Conservation (phyloP, 2,329 filamentous ascomycete genomes). For the Fusarium metavorans region DNA sequence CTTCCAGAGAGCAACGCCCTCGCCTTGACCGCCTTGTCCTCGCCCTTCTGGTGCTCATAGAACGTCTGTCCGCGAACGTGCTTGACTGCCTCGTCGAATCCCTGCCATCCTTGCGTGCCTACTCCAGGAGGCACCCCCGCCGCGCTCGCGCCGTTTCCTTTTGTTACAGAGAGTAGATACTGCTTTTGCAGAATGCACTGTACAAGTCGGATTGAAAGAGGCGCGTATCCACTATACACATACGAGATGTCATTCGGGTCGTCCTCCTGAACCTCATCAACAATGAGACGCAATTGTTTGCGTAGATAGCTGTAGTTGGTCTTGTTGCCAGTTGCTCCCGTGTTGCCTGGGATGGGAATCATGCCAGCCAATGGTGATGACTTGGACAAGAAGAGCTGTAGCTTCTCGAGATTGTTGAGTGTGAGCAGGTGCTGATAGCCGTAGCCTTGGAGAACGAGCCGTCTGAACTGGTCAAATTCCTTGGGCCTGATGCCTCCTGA, state of each 20-base stretch:
- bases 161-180: slow-evolving; percentile 78
- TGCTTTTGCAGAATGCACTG: slow-evolving; percentile 95
- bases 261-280: slow-evolving; percentile 96
- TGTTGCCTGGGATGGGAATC: slow-evolving; percentile 76
- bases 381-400: slow-evolving; percentile 84
- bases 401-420: slow-evolving; percentile 86
- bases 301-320: slow-evolving; percentile 93
- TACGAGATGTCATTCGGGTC: slow-evolving; percentile 97
- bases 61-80: slow-evolving; percentile 90
- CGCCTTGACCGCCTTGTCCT: slow-evolving; percentile 92
- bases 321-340: slow-evolving; percentile 71
- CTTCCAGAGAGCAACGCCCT: slow-evolving; percentile 85
- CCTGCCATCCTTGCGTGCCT: slow-evolving; percentile 85
- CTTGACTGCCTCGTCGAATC: slow-evolving; percentile 92
- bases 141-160: slow-evolving; percentile 64
- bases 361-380: slow-evolving; percentile 83
- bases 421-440: slow-evolving; percentile 96
- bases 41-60: slow-evolving; percentile 90
- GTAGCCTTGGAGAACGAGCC: slow-evolving; percentile 90
- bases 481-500: slow-evolving; percentile 88
- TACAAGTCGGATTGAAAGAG: slow-evolving; percentile 88
- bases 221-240: slow-evolving; percentile 97
- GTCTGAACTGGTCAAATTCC: slow-evolving; percentile 90
- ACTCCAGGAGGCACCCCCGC: slow-evolving; percentile 57
- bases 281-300: slow-evolving; percentile 87